These are phyloP conservation scores for Mimosa pudica DNA, from an alignment of 306 rosid species.

Conservation along the genomic window DNA sequence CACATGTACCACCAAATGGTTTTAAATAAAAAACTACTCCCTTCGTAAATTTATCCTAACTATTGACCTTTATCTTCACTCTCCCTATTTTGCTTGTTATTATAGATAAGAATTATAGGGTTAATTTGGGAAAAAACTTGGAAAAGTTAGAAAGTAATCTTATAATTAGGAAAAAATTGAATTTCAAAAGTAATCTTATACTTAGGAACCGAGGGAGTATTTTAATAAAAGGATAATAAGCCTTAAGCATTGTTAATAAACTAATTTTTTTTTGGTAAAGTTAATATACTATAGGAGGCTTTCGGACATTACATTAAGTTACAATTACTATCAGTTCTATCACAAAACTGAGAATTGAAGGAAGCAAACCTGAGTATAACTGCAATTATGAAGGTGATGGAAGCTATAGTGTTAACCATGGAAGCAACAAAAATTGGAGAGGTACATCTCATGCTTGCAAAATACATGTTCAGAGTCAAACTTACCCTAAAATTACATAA, in stretches of 20 bases:
- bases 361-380: constrained; percentile 51
- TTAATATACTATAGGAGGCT: neutral
- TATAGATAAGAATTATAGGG: too few relatives aligned
- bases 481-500: constrained; percentile 52
- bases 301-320: neutral
- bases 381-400: constrained; percentile 80
- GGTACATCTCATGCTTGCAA: constrained; percentile 76
- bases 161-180: too few relatives aligned
- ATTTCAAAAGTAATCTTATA: too few relatives aligned
- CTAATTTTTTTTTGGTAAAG: neutral
- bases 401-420: constrained; percentile 66
- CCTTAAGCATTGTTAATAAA: neutral
- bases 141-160: too few relatives aligned
- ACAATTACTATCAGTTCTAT: neutral
- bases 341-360: neutral
- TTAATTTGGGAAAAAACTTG: too few relatives aligned
- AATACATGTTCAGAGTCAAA: constrained; percentile 68
- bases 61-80: too few relatives aligned
- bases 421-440: constrained; percentile 80
- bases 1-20: neutral
- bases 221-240: neutral
- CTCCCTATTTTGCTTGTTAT: too few relatives aligned
- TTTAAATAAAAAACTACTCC: too few relatives aligned
- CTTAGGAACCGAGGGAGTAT: too few relatives aligned
- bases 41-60: too few relatives aligned